Evolutionary conservation across 805 yeast species (phyloP), one percentile per base, ranked within the genome.

Genomic region (Candida suzukii): DNA sequence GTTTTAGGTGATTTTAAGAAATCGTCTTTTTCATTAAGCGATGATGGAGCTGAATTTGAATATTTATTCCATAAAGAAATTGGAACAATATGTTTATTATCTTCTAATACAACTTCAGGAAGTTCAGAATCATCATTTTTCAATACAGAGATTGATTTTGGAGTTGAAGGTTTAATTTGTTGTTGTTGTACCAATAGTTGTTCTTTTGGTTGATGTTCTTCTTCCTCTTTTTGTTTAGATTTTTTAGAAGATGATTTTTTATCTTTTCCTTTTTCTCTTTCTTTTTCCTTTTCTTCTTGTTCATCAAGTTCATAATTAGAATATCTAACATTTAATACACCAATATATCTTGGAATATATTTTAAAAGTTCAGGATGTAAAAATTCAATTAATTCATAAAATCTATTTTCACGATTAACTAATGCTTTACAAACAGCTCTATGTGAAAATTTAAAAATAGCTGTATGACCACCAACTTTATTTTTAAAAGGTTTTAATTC

Each of bases 401-500:
- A 90, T 46, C 70, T 64, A 62, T 93, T 87, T 56, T 93, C 99
- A 43, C 96, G 72, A 53, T 86, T 88, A 45, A 88, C 87, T 45
- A 95, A 68, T 1, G 93, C 93, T 61, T 93, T 93, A 61, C 98
- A 93, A 16, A 93, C 96, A 0, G 97, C 98, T 44, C 86, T 71
- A 50, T 80, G 85, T 4, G 95, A 83, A 57, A 93, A 93, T 48
- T 91, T 76, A 66, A 91, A 93, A 28, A 93, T 88, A 1, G 97
- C 97, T 0, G 97, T 91, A 58, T 93, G 99, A 0, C 99, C 99
- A 8, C 99, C 99, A 19, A 93, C 98, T 56, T 86, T 88, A 57
- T 93, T 88, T 42, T 82, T 80, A 63, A 90, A 91, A 2, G 98
- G 98, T 41, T 86, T 77, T 44, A 91, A 64, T 58, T 91, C 97